These are phyloP conservation scores for Aspergillus diversus DNA, from an alignment of 495 filamentous ascomycete species.

Conservation along the genomic window DNA sequence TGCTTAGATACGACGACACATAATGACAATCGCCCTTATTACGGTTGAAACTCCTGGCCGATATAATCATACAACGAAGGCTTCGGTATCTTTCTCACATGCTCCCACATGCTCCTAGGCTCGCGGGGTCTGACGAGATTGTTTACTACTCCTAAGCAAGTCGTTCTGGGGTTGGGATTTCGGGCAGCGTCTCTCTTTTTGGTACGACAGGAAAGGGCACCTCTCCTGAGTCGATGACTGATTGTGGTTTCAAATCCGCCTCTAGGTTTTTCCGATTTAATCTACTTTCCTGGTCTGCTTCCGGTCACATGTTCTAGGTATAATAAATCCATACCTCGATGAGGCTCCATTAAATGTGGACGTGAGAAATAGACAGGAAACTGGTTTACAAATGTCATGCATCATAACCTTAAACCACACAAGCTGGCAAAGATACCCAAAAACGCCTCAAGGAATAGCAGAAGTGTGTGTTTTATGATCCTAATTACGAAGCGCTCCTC, in stretches of 20 bases:
- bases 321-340: slow-evolving; percentile 8
- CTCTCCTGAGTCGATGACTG: too few species aligned
- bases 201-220: too few species aligned
- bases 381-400: slow-evolving; percentile 15
- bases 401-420: slow-evolving; percentile 18
- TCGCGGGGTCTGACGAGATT: background rate
- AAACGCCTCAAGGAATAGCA: slow-evolving; percentile 34
- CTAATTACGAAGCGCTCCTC: slow-evolving; percentile 42
- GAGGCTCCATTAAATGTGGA: slow-evolving; percentile 11
- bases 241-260: too few species aligned
- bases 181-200: too few species aligned
- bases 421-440: slow-evolving; percentile 22
- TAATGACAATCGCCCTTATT: slow-evolving; percentile 6
- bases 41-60: background rate
- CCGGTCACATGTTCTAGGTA: slow-evolving; percentile 2
- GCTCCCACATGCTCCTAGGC: background rate
- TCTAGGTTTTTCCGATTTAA: too few species aligned
- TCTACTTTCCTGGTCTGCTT: background rate
- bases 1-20: background rate
- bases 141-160: background rate
- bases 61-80: background rate
- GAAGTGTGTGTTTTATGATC: background rate
- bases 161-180: too few species aligned
- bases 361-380: background rate
- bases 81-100: background rate